A percentile compares a stretch with the other conserved stretches of the same genome.
These are phyloP conservation scores for Ceratocystis cacaofunesta DNA, from an alignment of 2,329 filamentous ascomycete genomes.

Conservation along the genomic window DNA sequence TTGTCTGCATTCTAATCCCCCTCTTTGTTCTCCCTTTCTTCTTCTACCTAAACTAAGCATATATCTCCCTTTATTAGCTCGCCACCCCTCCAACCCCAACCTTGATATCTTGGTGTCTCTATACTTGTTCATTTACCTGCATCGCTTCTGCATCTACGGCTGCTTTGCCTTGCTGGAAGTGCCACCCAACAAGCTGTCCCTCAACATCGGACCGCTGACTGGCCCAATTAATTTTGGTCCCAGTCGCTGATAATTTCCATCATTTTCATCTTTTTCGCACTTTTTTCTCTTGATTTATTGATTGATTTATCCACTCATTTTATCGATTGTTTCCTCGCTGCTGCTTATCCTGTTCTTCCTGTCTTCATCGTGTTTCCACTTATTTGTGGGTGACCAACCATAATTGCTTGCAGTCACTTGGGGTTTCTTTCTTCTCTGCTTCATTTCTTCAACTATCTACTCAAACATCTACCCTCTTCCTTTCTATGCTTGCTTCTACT, in stretches of 20 bases:
- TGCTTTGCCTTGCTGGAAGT: background rate
- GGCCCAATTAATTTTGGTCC: background rate
- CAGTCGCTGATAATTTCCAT: background rate
- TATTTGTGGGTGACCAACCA: slow-evolving; percentile 2
- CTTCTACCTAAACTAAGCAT: background rate
- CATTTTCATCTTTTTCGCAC: background rate
- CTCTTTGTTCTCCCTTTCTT: background rate
- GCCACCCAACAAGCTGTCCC: slow-evolving; percentile 2
- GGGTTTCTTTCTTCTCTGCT: slow-evolving; percentile 1
- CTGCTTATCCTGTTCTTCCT: background rate
- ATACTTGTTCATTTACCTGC: slow-evolving; percentile 1
- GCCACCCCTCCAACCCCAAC: background rate
- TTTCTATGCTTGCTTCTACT: background rate
- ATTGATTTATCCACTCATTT: background rate
- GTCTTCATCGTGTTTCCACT: slow-evolving; percentile 2
- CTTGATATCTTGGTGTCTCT: background rate
- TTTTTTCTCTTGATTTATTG: background rate
- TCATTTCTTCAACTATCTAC: background rate
- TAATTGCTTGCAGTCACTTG: background rate
- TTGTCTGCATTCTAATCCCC: background rate
- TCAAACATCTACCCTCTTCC: background rate
- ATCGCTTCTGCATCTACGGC: background rate
- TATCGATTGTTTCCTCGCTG: background rate
- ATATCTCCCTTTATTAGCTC: background rate
- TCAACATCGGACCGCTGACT: background rate